Evolutionary conservation across 306 rosid species (phyloP), one percentile per base, ranked within the genome.

Genomic region (Castanospermum australe): DNA sequence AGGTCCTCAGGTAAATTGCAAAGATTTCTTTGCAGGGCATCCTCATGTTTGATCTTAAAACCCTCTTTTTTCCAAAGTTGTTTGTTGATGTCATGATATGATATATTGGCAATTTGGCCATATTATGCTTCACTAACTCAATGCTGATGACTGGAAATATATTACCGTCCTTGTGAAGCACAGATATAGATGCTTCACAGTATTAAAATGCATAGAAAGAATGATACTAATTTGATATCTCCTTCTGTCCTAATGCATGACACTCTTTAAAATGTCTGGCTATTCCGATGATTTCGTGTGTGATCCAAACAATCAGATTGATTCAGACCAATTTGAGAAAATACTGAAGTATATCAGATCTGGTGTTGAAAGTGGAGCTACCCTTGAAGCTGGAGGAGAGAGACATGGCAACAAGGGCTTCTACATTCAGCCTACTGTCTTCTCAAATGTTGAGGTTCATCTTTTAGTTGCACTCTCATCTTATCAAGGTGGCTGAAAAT

Each of bases 1-100:
- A 87, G 97, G 98, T 84, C 98, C 98, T 80, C 98, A 94, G 97
- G 97, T 94, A 81, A 83, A 74, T 74, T 75, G 35, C 67, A 32
- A 78, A 4, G 25, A 64, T 69, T 39, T 71, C 59, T 57, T 35
- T 64, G 64, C 39, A 32, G 52, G 50, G 13, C 15, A 25, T n/a
- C 67, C 41, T 64, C 77, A 36, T 50, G 35, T 17, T 61, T 38
- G 55, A 15, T 51, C 64, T 10, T 59, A 9, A 17, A 64, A 28
- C n/a, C n/a, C 62, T 70, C 55, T 44, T 50, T n/a, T 73, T 67
- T 62, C 57, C 15, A 11, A 78, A n/a, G 5, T 47, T 39, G 8
- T 57, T 18, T 36, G 20, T n/a, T n/a, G n/a, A n/a, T n/a, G n/a
- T n/a, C n/a, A 55, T 51, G 25, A 59, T 22, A 44, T 55, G 62